phyloP scores from a whole-genome alignment of 2,329 filamentous ascomycete genomes.

The Aspergillus versicolor region DNA sequence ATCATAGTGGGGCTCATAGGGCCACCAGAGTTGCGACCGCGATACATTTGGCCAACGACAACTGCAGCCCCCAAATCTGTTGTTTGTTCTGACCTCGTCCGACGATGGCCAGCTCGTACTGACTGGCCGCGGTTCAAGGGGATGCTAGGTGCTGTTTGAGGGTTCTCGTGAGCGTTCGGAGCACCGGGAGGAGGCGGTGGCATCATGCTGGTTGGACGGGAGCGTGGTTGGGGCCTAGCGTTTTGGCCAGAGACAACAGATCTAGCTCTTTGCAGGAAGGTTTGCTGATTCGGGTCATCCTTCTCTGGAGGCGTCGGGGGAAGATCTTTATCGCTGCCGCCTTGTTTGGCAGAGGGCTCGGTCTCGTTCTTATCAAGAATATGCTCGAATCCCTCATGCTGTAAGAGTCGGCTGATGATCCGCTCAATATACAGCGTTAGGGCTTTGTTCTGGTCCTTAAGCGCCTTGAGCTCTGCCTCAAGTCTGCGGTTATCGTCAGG shows the following conservation, averaged over 20 bases:
- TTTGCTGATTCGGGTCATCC: conserved; percentile 44
- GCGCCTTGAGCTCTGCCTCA: conserved; percentile 73
- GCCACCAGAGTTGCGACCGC: conserved; percentile 57
- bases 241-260: conserved; percentile 54
- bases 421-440: conserved; percentile 98
- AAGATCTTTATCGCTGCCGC: conserved; percentile 71
- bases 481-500: conserved; percentile 65
- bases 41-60: conserved; percentile 88
- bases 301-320: conserved; percentile 67
- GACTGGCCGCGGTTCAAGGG: conserved; percentile 45
- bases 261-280: conserved; percentile 60
- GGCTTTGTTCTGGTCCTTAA: conserved; percentile 95
- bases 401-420: conserved; percentile 91
- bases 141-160: conserved; percentile 49
- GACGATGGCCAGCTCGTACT: conserved; percentile 43
- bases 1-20: conserved; percentile 54
- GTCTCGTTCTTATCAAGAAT: conserved; percentile 79
- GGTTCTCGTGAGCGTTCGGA: conserved; percentile 45
- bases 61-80: conserved; percentile 57
- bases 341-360: conserved; percentile 34
- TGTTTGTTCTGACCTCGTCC: conserved; percentile 51
- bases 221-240: conserved; percentile 41
- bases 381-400: conserved; percentile 92
- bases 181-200: conserved; percentile 32
- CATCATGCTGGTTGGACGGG: conserved; percentile 47